Evolutionary conservation across 139 green algal genomes (phyloP), one percentile per base, ranked within the genome.

Genomic region (Marvania coccoides): DNA sequence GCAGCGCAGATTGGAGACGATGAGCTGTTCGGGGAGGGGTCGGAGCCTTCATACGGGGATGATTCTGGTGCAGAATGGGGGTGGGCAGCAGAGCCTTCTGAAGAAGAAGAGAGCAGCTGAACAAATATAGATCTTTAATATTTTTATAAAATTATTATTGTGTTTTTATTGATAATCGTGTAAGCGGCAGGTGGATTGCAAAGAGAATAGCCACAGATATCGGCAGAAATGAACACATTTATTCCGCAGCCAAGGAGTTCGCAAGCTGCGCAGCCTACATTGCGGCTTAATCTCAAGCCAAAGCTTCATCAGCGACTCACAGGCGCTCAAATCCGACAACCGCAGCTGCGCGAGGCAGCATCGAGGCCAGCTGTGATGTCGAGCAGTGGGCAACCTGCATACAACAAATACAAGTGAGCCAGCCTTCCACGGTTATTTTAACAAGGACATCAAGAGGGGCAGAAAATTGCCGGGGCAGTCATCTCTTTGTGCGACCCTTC

Each of bases 321-420:
- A 28, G 42, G 42, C 19, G 19, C 42, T 51, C 42, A 51, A 51
- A 19, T 51, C 19, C 19, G 42, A 19, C 42, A 51, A 51, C 19
- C 42, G 19, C 42, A 19, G 19, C 19, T 51, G 42, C 42, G 19
- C 19, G 19, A 19, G 28, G 13, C 29, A 30, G 40, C 30, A 35
- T 28, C 28, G 28, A 24, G 30, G 26, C 31, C 39, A 37, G 26
- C 33, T 3, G 5, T 63, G 8, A 30, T 24, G 6, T 19, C 30
- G 14, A 34, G 29, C 28, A 66, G 33, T n/a, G 28, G 35, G 19
- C 29, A 40, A 10, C 61, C 61, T 24, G 57, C 38, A 55, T 69
- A 62, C 29, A 75, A 75, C 28, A 69, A 68, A 28, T 75, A 75
- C 47, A 75, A 33, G 69, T 61, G 31, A 31, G 63, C 19, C 39